A percentile compares a stretch with the other conserved stretches of the same genome.
Evolutionary conservation across 2,329 filamentous ascomycete species (phyloP).

Genomic region (Akanthomyces lecanii): DNA sequence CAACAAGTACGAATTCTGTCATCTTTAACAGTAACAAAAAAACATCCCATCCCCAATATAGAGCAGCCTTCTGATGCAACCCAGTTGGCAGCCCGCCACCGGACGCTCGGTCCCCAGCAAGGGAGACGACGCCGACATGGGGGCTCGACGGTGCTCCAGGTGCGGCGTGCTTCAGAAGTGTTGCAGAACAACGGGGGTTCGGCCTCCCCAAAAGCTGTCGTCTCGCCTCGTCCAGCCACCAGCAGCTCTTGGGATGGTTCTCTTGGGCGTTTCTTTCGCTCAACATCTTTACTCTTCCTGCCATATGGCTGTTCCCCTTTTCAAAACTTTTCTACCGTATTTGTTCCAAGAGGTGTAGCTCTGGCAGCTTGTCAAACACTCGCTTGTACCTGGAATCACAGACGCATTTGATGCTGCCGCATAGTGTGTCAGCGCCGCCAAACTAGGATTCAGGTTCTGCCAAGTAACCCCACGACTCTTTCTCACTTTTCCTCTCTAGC

Average conservation of each 20-base stretch:
- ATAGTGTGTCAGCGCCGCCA: slow-evolving; percentile 13
- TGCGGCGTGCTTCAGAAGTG: slow-evolving; percentile 16
- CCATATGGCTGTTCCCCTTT: background rate
- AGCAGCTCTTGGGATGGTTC: background rate
- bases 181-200: slow-evolving; percentile 7
- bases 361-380: slow-evolving; percentile 13
- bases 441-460: slow-evolving; percentile 13
- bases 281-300: background rate
- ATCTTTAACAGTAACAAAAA: background rate
- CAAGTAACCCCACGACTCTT: background rate
- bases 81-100: background rate
- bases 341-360: background rate
- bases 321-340: background rate
- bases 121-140: background rate
- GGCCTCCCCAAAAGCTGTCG: background rate
- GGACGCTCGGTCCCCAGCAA: background rate
- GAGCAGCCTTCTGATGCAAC: background rate
- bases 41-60: background rate
- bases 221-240: background rate
- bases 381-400: background rate
- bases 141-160: background rate
- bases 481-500: background rate
- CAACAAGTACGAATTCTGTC: background rate
- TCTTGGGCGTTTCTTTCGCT: background rate
- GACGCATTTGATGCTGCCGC: slow-evolving; percentile 1